Evolutionary conservation across 164 flowering plant genomes (phyloP).

Genomic region (Litsea cubeba): DNA sequence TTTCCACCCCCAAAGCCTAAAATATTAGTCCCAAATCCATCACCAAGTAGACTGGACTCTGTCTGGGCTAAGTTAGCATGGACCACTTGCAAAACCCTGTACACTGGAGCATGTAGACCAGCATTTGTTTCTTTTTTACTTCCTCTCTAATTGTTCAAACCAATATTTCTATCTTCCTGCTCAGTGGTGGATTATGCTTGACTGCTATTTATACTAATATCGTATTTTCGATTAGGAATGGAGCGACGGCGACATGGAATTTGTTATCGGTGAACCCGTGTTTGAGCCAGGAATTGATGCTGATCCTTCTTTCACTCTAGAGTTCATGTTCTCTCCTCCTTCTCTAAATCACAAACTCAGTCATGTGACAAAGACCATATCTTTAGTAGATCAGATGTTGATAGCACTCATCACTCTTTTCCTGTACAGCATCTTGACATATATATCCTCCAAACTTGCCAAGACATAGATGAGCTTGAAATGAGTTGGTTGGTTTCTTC

Average conservation of each 20-base stretch:
- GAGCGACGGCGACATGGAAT: constrained; percentile 14
- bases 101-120: background rate
- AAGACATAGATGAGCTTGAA: background rate
- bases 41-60: too few species aligned
- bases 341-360: constrained; percentile 2
- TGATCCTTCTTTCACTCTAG: constrained; percentile 8
- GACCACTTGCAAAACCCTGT: background rate
- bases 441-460: constrained; percentile 1
- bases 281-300: constrained; percentile 6
- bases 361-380: constrained; percentile 9
- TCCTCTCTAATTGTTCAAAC: background rate
- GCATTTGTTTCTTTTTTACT: background rate
- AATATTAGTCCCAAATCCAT: too few species aligned
- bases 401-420: constrained; percentile 3
- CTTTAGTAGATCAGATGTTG: constrained; percentile 19
- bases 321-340: constrained; percentile 17
- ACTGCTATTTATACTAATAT: background rate
- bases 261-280: constrained; percentile 5
- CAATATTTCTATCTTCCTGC: background rate
- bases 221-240: constrained; percentile 13
- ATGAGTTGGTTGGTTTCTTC: background rate
- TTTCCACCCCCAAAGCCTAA: too few species aligned
- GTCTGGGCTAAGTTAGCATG: background rate
- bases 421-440: constrained; percentile 15
- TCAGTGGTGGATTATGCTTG: background rate